Conservation (phyloP, 2,329 filamentous ascomycete genomes). For the Trichoderma oligosporum region DNA sequence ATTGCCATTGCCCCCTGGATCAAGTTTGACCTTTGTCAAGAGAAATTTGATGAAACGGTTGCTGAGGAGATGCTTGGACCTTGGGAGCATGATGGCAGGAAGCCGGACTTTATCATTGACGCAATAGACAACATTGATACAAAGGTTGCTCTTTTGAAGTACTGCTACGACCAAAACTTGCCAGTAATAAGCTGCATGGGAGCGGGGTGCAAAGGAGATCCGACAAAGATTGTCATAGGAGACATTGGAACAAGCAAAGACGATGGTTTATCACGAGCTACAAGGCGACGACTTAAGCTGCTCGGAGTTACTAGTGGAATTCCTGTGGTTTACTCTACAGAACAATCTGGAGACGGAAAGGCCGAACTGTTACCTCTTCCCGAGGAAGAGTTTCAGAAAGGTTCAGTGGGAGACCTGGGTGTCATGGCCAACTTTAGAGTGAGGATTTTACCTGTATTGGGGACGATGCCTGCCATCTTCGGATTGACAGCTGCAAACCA, state of each 20-base stretch:
- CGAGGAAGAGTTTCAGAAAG: constrained; percentile 84
- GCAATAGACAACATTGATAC: constrained; percentile 98
- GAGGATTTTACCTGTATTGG: constrained; percentile 88
- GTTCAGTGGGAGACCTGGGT: constrained; percentile 78
- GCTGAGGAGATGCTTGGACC: constrained; percentile 64
- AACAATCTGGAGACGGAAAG: constrained; percentile 86
- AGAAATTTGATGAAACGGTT: constrained; percentile 70
- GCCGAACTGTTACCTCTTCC: constrained; percentile 81
- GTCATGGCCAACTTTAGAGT: constrained; percentile 90
- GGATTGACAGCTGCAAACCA: constrained; percentile 90
- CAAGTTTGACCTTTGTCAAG: constrained; percentile 77
- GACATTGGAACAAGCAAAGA: constrained; percentile 87
- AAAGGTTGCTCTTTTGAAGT: constrained; percentile 85
- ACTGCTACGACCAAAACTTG: constrained; percentile 74
- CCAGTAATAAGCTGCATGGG: constrained; percentile 94
- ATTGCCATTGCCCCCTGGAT: constrained; percentile 91
- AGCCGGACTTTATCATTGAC: constrained; percentile 87
- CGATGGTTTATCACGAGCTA: constrained; percentile 82
- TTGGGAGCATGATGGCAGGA: constrained; percentile 58
- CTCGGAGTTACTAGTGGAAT: constrained; percentile 80
- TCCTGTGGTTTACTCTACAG: constrained; percentile 86
- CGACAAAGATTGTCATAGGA: constrained; percentile 80
- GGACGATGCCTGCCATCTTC: constrained; percentile 96
- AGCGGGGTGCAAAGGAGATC: constrained; percentile 86
- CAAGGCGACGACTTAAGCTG: constrained; percentile 71